Conservation (phyloP, 176 grass and related monocot species). For the Oryza meridionalis region DNA sequence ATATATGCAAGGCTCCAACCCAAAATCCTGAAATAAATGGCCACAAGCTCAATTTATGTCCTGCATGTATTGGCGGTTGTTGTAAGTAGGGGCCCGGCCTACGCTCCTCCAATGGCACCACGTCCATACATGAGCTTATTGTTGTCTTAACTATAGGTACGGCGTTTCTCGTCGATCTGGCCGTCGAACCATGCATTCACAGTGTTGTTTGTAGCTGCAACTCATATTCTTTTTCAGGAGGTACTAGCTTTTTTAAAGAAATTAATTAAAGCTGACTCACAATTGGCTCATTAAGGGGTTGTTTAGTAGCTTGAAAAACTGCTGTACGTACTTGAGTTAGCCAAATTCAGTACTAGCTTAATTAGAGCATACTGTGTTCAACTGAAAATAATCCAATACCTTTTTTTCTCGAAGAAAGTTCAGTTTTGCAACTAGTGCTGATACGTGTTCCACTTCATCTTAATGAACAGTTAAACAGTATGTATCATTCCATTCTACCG, state of each 20-base stretch:
- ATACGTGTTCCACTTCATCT: no score
- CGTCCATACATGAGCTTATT: background rate
- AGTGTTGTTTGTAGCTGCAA: background rate
- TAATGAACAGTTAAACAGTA: no score
- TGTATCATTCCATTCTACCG: background rate
- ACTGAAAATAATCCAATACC: no score
- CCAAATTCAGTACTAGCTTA: no score
- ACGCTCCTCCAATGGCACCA: background rate
- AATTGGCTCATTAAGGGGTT: no score
- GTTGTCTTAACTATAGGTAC: background rate
- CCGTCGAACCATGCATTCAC: background rate
- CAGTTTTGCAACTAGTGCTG: no score
- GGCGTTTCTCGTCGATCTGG: background rate
- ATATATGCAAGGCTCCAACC: background rate
- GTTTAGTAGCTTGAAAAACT: no score
- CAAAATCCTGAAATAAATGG: background rate
- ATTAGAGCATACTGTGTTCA: no score
- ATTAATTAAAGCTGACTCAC: no score
- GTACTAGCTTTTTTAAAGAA: no score
- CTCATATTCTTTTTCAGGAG: background rate
- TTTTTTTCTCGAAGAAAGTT: no score
- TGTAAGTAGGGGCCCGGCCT: background rate
- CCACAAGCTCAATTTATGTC: background rate
- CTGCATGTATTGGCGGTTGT: background rate
- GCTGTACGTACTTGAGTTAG: no score